Base-by-base conservation (phyloP, 768 basidiomycete genomes). In the Kwoniella bestiolae region DNA sequence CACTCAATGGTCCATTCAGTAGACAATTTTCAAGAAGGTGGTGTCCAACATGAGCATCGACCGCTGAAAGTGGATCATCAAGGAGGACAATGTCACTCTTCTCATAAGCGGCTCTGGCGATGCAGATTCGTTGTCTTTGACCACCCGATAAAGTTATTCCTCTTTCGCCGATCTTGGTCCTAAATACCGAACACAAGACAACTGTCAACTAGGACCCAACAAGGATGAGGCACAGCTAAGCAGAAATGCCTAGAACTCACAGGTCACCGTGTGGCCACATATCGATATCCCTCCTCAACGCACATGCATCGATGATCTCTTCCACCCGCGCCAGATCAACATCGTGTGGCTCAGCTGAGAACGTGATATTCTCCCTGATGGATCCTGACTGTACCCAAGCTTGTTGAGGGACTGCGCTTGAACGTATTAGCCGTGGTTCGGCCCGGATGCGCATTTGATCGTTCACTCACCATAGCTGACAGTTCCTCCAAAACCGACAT, bases 91-190 rank as follows among this genome's bases (percentile, higher is more conserved):
- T 66, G 14, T 77, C 74, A 12, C 63, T 57, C 21, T 63, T 56
- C 16, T 68, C 65, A 56, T 77, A 76, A 11, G 74, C 78, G 6
- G 79, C 74, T 53, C 78, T 67, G n/a, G 76, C 77, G 21, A 80
- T 59, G 49, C 72, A 72, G n/a, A 78, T 62, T 32, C 78, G 72
- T 41, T 75, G 74, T 38, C 73, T 66, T 51, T 80, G 81, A 16
- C 78, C 80, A 7, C 78, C 82, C 1, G 78, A 81, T 2, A 83
- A 68, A 4, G 76, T 80, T 56, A 82, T 79, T 0, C 90, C 91
- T 73, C 88, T 88, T 80, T 91, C 91, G 12, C 92, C 92, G 68
- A 94, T 90, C 81, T 92, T 91, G 1, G 92, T 75, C 14, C 57
- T 66, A 9, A n/a, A 5, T 3, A 28, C 8, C 9, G 6, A 12